Evolutionary conservation across 2,329 filamentous ascomycete genomes (phyloP), one percentile per base, ranked within the genome.

Genomic region (Botrytis fabae): DNA sequence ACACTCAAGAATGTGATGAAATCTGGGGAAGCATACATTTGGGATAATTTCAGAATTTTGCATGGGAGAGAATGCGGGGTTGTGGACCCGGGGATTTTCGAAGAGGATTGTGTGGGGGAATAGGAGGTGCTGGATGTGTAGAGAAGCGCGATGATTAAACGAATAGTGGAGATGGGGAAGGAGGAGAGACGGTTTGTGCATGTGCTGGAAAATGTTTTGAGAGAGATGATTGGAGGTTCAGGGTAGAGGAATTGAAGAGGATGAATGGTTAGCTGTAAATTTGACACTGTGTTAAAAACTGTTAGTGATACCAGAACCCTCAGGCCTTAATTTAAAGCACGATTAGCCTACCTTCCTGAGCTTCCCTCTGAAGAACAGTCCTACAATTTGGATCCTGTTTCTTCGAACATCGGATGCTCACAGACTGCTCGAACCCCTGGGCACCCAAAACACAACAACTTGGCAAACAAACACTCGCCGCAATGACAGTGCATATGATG

Each of bases 311-410:
- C n/a, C 25, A 16, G 12, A 16, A 14, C 12, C 25, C 10, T 54
- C 16, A n/a, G 6, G 8, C 2, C 18, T 18, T 28, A 2, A 54
- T 54, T 8, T 2, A 54, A 54, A 54, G 16, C 3, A 28, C n/a
- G n/a, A 1, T 28, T 12, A 8, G 0, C 16, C 12, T 0, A 16
- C 1, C 16, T 28, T 8, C 14, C 0, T 28, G 0, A 28, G 14
- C 6, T 0, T 54, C 4, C 9, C 22, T 46, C 46, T 25, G 0
- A 48, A 12, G 46, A 48, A 7, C 4, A 48, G 22, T 4, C 8
- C 46, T 10, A 22, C 22, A 25, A 22, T 9, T 48, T 10, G 22
- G 4, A 48, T 20, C 22, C 25, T 22, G 22, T 20, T 48, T 48
- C 8, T 48, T 4, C 18, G 18, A 8, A 46, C 5, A 44, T 48